Evolutionary conservation across 805 yeast genomes (phyloP).

Genomic region (Lipomyces mesembrius): DNA sequence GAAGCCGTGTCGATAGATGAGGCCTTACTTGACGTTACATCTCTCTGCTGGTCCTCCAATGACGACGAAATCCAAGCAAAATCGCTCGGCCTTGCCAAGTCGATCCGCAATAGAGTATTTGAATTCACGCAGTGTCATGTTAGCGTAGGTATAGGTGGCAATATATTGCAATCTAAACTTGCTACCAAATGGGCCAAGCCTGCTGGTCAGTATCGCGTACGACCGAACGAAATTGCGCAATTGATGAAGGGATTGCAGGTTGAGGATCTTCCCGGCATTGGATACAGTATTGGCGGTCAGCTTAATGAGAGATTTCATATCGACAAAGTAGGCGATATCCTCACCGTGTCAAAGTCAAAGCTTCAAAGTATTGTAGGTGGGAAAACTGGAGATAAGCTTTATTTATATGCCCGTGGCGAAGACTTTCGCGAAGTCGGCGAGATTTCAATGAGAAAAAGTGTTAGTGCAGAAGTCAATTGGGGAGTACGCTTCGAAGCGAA

Average conservation of each 20-base stretch:
- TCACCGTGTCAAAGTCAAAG: slow-evolving; percentile 44
- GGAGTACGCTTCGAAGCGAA: slow-evolving; percentile 75
- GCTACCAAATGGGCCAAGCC: slow-evolving; percentile 82
- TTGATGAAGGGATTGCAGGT: slow-evolving; percentile 50
- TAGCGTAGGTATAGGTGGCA: slow-evolving; percentile 77
- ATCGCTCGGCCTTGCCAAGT: slow-evolving; percentile 42
- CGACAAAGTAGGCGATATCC: slow-evolving; percentile 51
- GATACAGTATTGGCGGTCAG: slow-evolving; percentile 51
- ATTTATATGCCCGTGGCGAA: slow-evolving; percentile 63
- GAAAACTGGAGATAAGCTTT: slow-evolving; percentile 70
- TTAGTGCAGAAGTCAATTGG: slow-evolving; percentile 89
- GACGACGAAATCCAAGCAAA: slow-evolving; percentile 32
- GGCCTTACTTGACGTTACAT: slow-evolving; percentile 72
- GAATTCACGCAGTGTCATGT: slow-evolving; percentile 63
- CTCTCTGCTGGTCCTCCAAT: slow-evolving; percentile 31
- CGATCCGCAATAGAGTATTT: slow-evolving; percentile 52
- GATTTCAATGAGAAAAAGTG: slow-evolving; percentile 64
- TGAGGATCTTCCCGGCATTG: slow-evolving; percentile 53
- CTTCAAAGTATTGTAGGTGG: slow-evolving; percentile 62
- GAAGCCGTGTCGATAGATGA: slow-evolving; percentile 92
- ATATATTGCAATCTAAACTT: slow-evolving; percentile 77
- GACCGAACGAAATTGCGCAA: slow-evolving; percentile 35
- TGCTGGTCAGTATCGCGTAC: slow-evolving; percentile 58
- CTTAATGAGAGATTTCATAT: slow-evolving; percentile 48
- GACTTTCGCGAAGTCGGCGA: slow-evolving; percentile 66